Percentiles rank a stretch among this genome's conserved stretches.
Conservation (phyloP, 2,329 filamentous ascomycete genomes). For the Colletotrichum siamense region DNA sequence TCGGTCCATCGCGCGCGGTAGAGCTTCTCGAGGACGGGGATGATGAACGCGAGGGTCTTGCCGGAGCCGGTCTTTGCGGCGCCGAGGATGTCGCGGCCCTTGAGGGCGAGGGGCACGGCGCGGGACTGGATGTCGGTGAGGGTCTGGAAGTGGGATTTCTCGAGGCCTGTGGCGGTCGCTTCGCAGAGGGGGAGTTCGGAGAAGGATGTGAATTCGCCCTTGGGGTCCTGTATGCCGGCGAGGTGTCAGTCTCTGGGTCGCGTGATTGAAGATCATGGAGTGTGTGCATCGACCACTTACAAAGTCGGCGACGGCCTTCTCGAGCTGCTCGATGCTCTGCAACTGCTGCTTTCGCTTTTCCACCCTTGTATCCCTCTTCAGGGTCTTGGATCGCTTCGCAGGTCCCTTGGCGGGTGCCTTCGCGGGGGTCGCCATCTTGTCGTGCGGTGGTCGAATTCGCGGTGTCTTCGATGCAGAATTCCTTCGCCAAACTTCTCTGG, state of each 20-base stretch:
- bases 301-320: slow-evolving; percentile 44
- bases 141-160: slow-evolving; percentile 85
- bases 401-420: slow-evolving; percentile 22
- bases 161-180: slow-evolving; percentile 78
- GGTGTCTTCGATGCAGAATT: not conserved
- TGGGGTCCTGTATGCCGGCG: slow-evolving; percentile 60
- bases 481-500: not conserved
- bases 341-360: slow-evolving; percentile 42
- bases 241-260: not conserved
- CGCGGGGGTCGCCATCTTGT: slow-evolving; percentile 17
- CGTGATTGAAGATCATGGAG: not conserved
- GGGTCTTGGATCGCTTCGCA: slow-evolving; percentile 32
- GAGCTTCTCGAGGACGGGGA: slow-evolving; percentile 91
- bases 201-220: slow-evolving; percentile 71
- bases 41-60: slow-evolving; percentile 91
- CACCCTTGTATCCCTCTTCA: slow-evolving; percentile 34
- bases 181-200: slow-evolving; percentile 85
- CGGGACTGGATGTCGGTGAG: slow-evolving; percentile 91
- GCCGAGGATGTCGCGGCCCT: slow-evolving; percentile 87
- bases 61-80: slow-evolving; percentile 96
- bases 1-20: slow-evolving; percentile 91
- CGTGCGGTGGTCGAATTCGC: not conserved
- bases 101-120: slow-evolving; percentile 86
- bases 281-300: slow-evolving; percentile 30
- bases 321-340: slow-evolving; percentile 43